phyloP scores from a whole-genome alignment of 768 basidiomycete species.

The Sistotremastrum suecicum region DNA sequence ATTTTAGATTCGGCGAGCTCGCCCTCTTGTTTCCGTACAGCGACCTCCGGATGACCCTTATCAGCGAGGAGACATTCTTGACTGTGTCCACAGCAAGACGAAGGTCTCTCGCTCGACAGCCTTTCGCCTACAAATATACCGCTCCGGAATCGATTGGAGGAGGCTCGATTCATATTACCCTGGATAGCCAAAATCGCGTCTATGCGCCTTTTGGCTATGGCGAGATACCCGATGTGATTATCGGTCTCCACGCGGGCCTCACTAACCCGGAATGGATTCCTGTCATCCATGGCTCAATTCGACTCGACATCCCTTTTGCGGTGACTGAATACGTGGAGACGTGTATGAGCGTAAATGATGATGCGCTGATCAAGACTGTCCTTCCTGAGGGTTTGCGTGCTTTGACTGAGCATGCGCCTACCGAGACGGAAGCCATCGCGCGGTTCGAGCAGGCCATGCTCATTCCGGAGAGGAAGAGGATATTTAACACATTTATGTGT shows the following conservation, averaged over 20 bases:
- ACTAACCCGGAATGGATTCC: slow-evolving; percentile 2
- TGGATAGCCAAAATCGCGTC: neutral
- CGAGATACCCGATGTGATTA: slow-evolving; percentile 1
- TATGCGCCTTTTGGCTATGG: neutral
- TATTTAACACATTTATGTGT: no score
- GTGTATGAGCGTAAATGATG: neutral
- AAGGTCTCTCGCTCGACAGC: slow-evolving; percentile 14
- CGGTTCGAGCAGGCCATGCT: no score
- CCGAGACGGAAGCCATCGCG: no score
- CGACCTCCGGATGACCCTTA: slow-evolving; percentile 28
- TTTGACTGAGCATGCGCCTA: no score
- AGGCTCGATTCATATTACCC: slow-evolving; percentile 4
- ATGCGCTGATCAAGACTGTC: no score
- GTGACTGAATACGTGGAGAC: slow-evolving; percentile 5
- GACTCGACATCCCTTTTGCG: slow-evolving; percentile 4
- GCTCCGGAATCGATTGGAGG: slow-evolving; percentile 3
- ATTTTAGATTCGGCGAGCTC: slow-evolving; percentile 28
- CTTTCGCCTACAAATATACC: slow-evolving; percentile 20
- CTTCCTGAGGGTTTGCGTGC: no score
- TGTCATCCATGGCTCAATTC: neutral
- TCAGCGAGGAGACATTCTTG: slow-evolving; percentile 19
- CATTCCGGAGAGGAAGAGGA: no score
- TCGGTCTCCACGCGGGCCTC: slow-evolving; percentile 6
- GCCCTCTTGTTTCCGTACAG: slow-evolving; percentile 31
- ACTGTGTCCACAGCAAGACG: slow-evolving; percentile 18